Evolutionary conservation across 2,329 filamentous ascomycete genomes (phyloP).

Genomic region (Aspergillus novofumigatus): DNA sequence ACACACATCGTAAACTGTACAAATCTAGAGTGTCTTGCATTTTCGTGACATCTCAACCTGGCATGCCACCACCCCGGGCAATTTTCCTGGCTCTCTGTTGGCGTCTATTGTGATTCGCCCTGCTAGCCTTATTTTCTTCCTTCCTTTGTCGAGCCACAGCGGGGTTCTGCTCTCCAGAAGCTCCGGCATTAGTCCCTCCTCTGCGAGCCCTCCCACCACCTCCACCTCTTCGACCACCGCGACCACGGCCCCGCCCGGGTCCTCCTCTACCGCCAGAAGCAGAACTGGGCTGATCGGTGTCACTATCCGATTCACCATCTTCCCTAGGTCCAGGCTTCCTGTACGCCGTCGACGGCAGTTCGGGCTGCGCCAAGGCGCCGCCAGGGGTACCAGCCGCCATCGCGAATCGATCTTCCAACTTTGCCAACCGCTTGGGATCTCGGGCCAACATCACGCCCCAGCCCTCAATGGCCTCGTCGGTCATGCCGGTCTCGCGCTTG

Average conservation of each 20-base stretch:
- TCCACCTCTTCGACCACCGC: conserved; percentile 47
- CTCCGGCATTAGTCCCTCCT: conserved; percentile 52
- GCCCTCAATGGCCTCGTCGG: conserved; percentile 88
- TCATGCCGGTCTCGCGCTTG: conserved; percentile 76
- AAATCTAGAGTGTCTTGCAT: neutral
- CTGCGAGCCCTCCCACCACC: conserved; percentile 49
- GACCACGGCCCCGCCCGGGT: conserved; percentile 45
- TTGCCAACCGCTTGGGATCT: conserved; percentile 63
- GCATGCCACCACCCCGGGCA: conserved; percentile 50
- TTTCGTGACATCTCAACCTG: conserved; percentile 16
- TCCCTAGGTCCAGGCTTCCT: conserved; percentile 30
- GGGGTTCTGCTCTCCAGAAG: conserved; percentile 64
- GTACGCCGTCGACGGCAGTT: conserved; percentile 65
- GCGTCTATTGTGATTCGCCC: conserved; percentile 81
- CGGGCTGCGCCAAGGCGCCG: conserved; percentile 51
- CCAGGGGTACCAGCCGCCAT: conserved; percentile 55
- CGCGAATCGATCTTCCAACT: conserved; percentile 67
- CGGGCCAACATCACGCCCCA: conserved; percentile 84
- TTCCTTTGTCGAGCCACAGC: conserved; percentile 69
- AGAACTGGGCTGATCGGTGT: conserved; percentile 30
- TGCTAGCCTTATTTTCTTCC: conserved; percentile 74
- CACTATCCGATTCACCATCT: conserved; percentile 49
- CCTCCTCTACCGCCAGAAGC: conserved; percentile 26
- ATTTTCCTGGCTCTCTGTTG: conserved; percentile 63
- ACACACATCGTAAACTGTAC: neutral